Evolutionary conservation across 352 stramenopile species (phyloP).

Genomic region (Globisporangium orthogonon): DNA sequence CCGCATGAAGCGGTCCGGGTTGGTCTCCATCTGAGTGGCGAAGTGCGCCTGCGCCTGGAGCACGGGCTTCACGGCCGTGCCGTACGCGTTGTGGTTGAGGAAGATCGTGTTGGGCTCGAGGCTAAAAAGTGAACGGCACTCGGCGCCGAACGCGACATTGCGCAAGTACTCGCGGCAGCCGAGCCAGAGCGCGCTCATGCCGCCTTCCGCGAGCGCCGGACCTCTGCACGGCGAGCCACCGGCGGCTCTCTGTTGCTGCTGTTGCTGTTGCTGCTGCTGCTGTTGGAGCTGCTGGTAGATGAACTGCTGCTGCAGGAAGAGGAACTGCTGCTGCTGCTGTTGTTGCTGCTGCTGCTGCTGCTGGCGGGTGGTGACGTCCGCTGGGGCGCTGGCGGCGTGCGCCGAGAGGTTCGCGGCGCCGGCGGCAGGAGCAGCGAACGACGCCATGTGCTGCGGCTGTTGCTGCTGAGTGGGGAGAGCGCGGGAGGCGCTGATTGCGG

Average conservation of each 20-base stretch:
- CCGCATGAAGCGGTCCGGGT: constrained; percentile 80
- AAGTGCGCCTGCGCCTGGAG: constrained; percentile 81
- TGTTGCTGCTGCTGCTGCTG: constrained; percentile 10
- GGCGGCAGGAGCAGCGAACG: constrained; percentile 15
- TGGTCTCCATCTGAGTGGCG: constrained; percentile 86
- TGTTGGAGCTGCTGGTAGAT: constrained; percentile 11
- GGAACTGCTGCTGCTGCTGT: constrained; percentile 11
- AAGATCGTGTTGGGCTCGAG: constrained; percentile 74
- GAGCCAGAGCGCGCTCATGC: constrained; percentile 70
- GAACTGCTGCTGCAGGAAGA: constrained; percentile 9
- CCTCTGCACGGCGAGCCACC: constrained; percentile 4
- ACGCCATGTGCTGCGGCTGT: constrained; percentile 14
- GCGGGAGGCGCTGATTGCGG: neutral
- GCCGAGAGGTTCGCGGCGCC: constrained; percentile 8
- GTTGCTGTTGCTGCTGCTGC: constrained; percentile 5
- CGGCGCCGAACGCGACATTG: constrained; percentile 51
- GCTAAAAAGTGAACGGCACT: constrained; percentile 73
- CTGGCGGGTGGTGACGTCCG: constrained; percentile 12
- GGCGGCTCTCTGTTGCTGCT: neutral
- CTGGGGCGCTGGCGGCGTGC: constrained; percentile 8
- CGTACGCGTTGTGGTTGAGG: constrained; percentile 82
- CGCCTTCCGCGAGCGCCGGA: constrained; percentile 5
- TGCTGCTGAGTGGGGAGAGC: neutral
- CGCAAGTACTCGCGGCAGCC: constrained; percentile 53
- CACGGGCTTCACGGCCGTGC: constrained; percentile 64